Base-by-base conservation (phyloP, 2,329 filamentous ascomycete species). In the Exophiala mesophila region DNA sequence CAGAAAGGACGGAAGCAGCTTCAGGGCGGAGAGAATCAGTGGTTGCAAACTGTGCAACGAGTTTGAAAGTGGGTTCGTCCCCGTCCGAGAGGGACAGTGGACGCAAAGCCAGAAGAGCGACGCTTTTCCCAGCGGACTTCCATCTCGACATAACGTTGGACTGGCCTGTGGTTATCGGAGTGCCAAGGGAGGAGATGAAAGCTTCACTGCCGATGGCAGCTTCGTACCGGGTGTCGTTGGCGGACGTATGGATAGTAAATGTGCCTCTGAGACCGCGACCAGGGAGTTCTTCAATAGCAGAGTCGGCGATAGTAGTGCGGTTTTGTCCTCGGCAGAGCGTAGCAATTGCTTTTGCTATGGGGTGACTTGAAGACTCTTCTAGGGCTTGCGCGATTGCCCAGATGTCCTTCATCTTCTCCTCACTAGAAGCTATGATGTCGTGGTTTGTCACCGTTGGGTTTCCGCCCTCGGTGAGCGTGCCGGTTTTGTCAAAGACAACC, bases 281-380 rank as follows among this genome's bases (percentile, higher is more conserved):
- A 18, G 96, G 83, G 62, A 97, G 95, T 28, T 94, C 84, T 43
- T 85, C 86, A 29, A 94, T 75, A 51, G 77, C 85, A 94, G 20
- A 28, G 21, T 28, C 28, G 5, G 87, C 2, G 72, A 63, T n/a
- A 78, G 79, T 30, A 95, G 63, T 4, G 79, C 80, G 8, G 10
- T 94, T 78, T 60, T 89, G 79, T 2, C 76, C 70, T 56, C 86
- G 88, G 3, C 89, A 88, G 21, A 81, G 80, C 1, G 68, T 65
- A 5, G 94, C 70, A 37, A 97, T 85, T 10, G 92, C 89, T 57
- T 82, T 87, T n/a, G 89, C 92, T 42, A 97, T 85, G 1, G 90
- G 90, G 59, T 98, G 90, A 65, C 97, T 92, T 58, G 87, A 94
- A 53, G 85, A 85, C 78, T 88, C 89, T 68, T 98, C 90, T 1